Percentiles rank a stretch among this genome's conserved stretches.
Evolutionary conservation across 441 rosid genomes (phyloP).

Genomic region (Jatropha podagrica): DNA sequence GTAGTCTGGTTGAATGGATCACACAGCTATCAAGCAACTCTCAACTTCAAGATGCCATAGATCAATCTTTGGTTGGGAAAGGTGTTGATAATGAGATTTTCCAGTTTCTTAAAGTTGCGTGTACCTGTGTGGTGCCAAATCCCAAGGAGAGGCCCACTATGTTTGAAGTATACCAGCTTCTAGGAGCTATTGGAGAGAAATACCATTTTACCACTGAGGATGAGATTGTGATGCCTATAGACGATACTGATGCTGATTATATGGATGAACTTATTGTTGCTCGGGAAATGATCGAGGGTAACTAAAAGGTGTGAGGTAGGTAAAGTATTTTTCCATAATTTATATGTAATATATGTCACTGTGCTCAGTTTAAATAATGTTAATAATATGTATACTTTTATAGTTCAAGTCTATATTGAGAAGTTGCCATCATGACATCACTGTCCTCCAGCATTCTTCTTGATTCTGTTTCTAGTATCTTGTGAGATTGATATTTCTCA

Average conservation of each 20-base stretch:
- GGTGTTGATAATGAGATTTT: slow-evolving; percentile 66
- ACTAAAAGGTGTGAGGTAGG: slow-evolving; percentile 26
- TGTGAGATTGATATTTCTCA: not conserved
- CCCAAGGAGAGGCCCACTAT: slow-evolving; percentile 84
- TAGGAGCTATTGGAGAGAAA: slow-evolving; percentile 28
- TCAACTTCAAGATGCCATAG: slow-evolving; percentile 65
- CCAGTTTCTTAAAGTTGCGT: slow-evolving; percentile 78
- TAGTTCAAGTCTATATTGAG: slow-evolving; percentile 23
- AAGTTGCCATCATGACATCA: slow-evolving; percentile 15
- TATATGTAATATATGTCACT: slow-evolving; percentile 28
- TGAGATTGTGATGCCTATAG: slow-evolving; percentile 68
- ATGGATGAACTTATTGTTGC: slow-evolving; percentile 78
- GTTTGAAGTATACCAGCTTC: slow-evolving; percentile 79
- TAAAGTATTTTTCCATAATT: slow-evolving; percentile 16
- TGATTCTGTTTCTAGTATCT: slow-evolving; percentile 13
- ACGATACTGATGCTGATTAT: slow-evolving; percentile 46
- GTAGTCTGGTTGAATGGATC: slow-evolving; percentile 79
- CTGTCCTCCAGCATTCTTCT: slow-evolving; percentile 16
- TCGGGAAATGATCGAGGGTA: slow-evolving; percentile 30
- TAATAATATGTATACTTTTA: slow-evolving; percentile 19
- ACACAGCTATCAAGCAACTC: slow-evolving; percentile 44
- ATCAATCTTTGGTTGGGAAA: slow-evolving; percentile 51
- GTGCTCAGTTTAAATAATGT: slow-evolving; percentile 28
- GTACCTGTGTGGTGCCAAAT: slow-evolving; percentile 58
- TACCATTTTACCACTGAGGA: slow-evolving; percentile 64